Conservation (phyloP, 2,329 filamentous ascomycete genomes). For the Ophiocordyceps camponoti-saundersi region DNA sequence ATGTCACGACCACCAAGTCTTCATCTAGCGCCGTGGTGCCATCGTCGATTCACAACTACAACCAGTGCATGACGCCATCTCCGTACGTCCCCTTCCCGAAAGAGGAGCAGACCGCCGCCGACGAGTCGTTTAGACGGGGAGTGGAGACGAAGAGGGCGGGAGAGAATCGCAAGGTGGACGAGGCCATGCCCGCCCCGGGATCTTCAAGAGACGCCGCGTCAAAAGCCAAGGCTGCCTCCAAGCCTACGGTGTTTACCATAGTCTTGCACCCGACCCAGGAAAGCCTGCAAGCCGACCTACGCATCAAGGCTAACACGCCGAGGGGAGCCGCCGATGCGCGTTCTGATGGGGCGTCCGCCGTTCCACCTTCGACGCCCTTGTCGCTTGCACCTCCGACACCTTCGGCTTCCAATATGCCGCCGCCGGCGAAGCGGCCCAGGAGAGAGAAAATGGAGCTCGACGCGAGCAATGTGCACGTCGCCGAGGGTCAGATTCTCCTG, state of each 20-base stretch:
- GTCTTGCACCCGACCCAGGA: conserved; percentile 75
- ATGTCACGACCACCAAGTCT: conserved; percentile 23
- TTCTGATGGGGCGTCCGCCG: conserved; percentile 29
- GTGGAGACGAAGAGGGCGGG: conserved; percentile 13
- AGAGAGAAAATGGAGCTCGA: conserved; percentile 61
- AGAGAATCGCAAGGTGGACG: conserved; percentile 31
- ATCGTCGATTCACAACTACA: conserved; percentile 87
- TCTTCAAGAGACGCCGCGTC: conserved; percentile 27
- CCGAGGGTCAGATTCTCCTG: conserved; percentile 60
- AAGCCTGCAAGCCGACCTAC: conserved; percentile 58
- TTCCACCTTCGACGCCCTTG: conserved; percentile 45
- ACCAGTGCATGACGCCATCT: conserved; percentile 77
- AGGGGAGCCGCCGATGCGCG: conserved; percentile 21
- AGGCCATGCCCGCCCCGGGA: conserved; percentile 37
- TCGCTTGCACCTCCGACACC: conserved; percentile 43
- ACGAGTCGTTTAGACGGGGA: conserved; percentile 16
- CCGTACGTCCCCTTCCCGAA: conserved; percentile 63
- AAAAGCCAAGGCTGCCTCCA: conserved; percentile 17
- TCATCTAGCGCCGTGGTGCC: conserved; percentile 45
- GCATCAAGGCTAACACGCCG: conserved; percentile 60
- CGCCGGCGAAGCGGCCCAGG: conserved; percentile 52
- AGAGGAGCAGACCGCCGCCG: conserved; percentile 25
- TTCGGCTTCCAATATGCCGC: conserved; percentile 38
- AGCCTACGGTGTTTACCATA: conserved; percentile 54
- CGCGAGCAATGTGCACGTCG: conserved; percentile 51